Percentiles rank a stretch among this genome's conserved stretches.
Conservation (phyloP, 208 protist species). For the Wallacemonas sp. region DNA sequence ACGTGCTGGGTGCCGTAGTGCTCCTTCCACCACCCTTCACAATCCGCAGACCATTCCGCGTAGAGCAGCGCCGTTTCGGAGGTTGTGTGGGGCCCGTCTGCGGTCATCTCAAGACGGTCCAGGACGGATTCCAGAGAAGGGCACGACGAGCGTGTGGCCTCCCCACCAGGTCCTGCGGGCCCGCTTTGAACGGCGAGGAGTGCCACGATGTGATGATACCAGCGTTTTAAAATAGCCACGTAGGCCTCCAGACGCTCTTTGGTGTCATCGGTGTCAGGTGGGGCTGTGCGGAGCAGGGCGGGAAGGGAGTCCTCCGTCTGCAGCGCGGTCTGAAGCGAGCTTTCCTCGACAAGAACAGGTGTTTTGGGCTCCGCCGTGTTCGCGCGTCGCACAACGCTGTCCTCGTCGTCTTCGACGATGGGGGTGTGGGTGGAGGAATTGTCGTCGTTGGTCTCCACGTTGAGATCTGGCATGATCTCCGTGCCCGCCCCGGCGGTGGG, state of each 20-base stretch:
- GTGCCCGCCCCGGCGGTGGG: no score
- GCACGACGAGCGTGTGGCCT: constrained; percentile 26
- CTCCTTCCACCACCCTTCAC: constrained; percentile 27
- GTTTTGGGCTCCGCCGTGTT: neutral
- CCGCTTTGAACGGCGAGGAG: constrained; percentile 34
- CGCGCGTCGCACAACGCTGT: constrained; percentile 15
- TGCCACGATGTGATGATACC: constrained; percentile 49
- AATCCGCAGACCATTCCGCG: constrained; percentile 32
- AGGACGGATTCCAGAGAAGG: constrained; percentile 27
- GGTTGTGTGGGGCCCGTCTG: constrained; percentile 17
- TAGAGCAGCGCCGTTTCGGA: constrained; percentile 23
- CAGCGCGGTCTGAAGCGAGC: no score
- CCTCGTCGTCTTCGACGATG: neutral
- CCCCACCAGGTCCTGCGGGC: constrained; percentile 26
- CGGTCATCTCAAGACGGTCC: constrained; percentile 20
- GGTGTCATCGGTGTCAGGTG: constrained; percentile 4
- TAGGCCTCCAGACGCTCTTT: constrained; percentile 44
- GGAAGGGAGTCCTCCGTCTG: neutral
- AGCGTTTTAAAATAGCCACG: constrained; percentile 40
- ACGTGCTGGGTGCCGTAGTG: constrained; percentile 1
- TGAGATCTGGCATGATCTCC: no score
- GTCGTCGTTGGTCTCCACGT: no score
- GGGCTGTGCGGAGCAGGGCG: neutral
- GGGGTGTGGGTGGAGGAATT: no score
- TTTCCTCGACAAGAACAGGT: no score